These are phyloP conservation scores for Davidsoniella eucalypti DNA, from an alignment of 2,329 filamentous ascomycete genomes.

Conservation along the genomic window DNA sequence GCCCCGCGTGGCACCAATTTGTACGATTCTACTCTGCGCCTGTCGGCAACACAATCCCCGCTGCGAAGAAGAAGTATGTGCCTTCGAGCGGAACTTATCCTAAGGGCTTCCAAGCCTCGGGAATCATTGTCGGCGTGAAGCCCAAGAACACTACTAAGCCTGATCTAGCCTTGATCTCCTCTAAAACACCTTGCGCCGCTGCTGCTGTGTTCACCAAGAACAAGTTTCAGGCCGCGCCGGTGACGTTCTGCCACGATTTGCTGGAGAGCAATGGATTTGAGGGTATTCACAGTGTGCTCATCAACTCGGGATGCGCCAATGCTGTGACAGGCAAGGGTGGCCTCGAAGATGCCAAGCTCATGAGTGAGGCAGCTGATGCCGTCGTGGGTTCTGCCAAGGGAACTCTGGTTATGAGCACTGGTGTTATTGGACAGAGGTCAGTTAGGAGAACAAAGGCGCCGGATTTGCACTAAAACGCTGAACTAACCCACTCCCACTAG, in stretches of 20 bases:
- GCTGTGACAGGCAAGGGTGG: slow-evolving; percentile 87
- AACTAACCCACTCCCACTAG: slow-evolving; percentile 23
- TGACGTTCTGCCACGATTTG: slow-evolving; percentile 65
- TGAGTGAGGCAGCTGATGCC: slow-evolving; percentile 67
- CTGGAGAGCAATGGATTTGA: slow-evolving; percentile 48
- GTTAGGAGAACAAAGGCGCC: slow-evolving; percentile 11
- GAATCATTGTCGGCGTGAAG: slow-evolving; percentile 86
- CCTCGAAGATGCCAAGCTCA: slow-evolving; percentile 69
- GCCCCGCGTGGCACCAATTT: slow-evolving; percentile 2
- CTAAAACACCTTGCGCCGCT: slow-evolving; percentile 69
- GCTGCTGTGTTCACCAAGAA: slow-evolving; percentile 96
- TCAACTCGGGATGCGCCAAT: slow-evolving; percentile 95
- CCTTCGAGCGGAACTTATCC: slow-evolving; percentile 76
- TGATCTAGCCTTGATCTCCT: slow-evolving; percentile 77
- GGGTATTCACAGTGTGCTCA: slow-evolving; percentile 64
- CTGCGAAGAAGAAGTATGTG: slow-evolving; percentile 78
- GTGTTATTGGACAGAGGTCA: slow-evolving; percentile 85
- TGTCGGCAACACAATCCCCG: slow-evolving; percentile 35
- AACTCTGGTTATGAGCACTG: slow-evolving; percentile 96
- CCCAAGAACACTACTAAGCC: slow-evolving; percentile 79
- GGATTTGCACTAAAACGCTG: neutral
- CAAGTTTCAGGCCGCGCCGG: slow-evolving; percentile 92
- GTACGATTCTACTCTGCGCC: slow-evolving; percentile 13
- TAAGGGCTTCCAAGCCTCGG: slow-evolving; percentile 73
- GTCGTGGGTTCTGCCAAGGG: slow-evolving; percentile 30